Evolutionary conservation across 106 monocot species (phyloP).

Genomic region (Dendrobium catenatum): DNA sequence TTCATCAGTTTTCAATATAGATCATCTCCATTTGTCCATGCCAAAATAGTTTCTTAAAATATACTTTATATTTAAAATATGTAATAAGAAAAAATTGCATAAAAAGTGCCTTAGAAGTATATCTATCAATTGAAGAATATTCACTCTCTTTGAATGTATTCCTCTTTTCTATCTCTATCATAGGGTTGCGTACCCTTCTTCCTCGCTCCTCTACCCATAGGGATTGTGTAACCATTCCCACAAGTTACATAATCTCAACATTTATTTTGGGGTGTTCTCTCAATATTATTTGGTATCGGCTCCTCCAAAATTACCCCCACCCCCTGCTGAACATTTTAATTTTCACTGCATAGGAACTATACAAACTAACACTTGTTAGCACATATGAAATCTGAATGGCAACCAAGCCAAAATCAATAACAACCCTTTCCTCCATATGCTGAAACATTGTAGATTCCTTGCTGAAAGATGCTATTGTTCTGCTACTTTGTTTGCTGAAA

Average conservation of each 20-base stretch:
- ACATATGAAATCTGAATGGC: background rate
- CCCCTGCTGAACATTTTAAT: background rate
- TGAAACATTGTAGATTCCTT: background rate
- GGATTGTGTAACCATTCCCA: background rate
- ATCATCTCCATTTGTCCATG: background rate
- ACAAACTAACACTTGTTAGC: background rate
- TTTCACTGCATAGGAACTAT: background rate
- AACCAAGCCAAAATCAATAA: background rate
- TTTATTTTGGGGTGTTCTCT: too few species aligned
- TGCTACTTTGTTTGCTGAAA: too few species aligned
- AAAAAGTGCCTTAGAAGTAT: too few species aligned
- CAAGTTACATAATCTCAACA: background rate
- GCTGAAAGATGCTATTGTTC: too few species aligned
- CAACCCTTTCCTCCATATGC: background rate
- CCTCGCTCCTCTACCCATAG: background rate
- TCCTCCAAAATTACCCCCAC: background rate
- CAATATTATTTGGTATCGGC: too few species aligned
- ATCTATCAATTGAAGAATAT: too few species aligned
- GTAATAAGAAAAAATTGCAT: too few species aligned
- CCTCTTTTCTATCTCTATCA: background rate
- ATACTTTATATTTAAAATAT: too few species aligned
- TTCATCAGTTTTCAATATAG: too few species aligned
- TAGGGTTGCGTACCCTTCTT: background rate
- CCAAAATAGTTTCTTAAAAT: too few species aligned
- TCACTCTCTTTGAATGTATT: background rate